Base-by-base conservation (phyloP, 2,329 filamentous ascomycete species). In the Diaporthe sp. region DNA sequence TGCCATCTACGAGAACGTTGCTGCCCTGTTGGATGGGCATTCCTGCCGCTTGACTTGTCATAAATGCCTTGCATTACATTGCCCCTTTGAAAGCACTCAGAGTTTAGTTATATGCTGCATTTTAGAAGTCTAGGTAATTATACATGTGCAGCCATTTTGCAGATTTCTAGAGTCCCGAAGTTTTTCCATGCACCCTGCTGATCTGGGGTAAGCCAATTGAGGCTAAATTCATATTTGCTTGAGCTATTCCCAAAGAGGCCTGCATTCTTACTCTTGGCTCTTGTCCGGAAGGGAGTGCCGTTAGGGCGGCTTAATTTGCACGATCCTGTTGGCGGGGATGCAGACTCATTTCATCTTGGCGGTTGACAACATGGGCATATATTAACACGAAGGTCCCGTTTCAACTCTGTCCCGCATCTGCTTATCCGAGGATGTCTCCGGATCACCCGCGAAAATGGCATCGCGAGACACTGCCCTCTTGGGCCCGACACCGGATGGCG, bases 401-500 rank as follows among this genome's bases (percentile, higher is more conserved):
- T 19, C 12, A 17, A 22, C 5, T 4, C 19, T n/a, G 10, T 47
- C 32, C 25, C 27, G 15, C 42, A 53, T 22, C 51, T 13, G 4
- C 42, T 10, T 51, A 19, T 27, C 25, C 32, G 13, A 32, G 3
- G 12, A 32, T 51, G 42, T 35, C 63, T 51, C 42, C 35, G n/a
- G 25, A n/a, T 42, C 42, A 51, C 42, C 32, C 50, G 25, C 58
- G 2, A 71, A 27, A 6, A 74, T 74, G 72, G 30, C 68, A 27
- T 50, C 72, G 13, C 39, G 53, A 53, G 30, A 55, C 25, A 42
- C 32, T 37, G 17, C 37, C 50, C 73, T 75, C 44, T 58, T 70
- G 8, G 53, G 73, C 83, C 86, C 77, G 79, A 86, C 87, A 9
- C 79, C 86, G 35, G 81, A 87, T 80, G 88, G 88, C 70, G 83